Evolutionary conservation across 148 eudicot genomes (phyloP).

Genomic region (Camellia japonica): DNA sequence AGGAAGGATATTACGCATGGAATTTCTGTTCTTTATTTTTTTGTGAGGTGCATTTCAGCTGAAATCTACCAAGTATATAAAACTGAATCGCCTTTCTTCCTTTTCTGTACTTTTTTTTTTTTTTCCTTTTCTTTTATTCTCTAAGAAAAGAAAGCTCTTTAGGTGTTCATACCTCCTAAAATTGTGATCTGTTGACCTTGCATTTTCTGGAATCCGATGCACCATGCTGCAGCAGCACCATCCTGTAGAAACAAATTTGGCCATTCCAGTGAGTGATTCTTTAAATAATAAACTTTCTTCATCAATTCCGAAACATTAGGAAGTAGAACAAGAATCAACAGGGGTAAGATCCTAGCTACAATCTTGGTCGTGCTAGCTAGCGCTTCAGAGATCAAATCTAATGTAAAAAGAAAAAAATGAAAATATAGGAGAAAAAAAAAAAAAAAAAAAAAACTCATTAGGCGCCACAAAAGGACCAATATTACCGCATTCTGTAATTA

Average conservation of each 20-base stretch:
- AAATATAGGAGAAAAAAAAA: too few relatives aligned
- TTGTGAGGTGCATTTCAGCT: not conserved
- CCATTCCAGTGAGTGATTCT: not conserved
- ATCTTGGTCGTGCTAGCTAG: not conserved
- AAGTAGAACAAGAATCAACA: too few relatives aligned
- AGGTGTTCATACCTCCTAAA: constrained; percentile 68
- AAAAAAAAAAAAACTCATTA: too few relatives aligned
- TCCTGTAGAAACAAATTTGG: constrained; percentile 40
- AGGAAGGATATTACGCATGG: not conserved
- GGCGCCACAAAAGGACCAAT: not conserved
- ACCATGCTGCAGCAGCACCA: constrained; percentile 80
- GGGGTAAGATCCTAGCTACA: not conserved
- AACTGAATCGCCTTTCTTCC: not conserved
- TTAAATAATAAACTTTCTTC: too few relatives aligned
- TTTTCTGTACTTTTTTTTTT: not conserved
- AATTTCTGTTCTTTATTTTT: not conserved
- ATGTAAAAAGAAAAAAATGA: not conserved
- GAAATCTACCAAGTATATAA: not conserved
- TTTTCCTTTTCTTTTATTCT: not conserved
- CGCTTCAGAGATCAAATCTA: not conserved
- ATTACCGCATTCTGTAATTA: not conserved
- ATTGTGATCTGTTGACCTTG: constrained; percentile 78
- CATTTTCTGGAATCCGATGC: constrained; percentile 90
- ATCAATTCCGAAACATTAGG: too few relatives aligned
- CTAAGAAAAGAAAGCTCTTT: not conserved